Base-by-base conservation (phyloP, 805 yeast genomes). In the Lipomyces starkeyi region DNA sequence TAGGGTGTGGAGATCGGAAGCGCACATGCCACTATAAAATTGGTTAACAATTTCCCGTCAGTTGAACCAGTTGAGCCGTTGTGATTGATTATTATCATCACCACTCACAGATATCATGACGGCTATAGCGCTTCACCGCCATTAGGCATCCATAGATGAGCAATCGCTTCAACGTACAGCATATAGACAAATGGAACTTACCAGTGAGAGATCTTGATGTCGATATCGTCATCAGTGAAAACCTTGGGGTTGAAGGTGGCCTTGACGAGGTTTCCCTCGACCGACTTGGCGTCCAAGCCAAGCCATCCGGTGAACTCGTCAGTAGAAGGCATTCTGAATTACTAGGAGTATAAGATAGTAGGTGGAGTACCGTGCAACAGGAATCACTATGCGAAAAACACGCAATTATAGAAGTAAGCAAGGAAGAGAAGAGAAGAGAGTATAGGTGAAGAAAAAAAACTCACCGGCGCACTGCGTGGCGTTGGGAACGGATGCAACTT, bases 1-100 rank as follows among this genome's bases (percentile, higher is more conserved):
- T 55, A 81, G 80, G 35, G 84, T 79, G 74, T 87, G 90, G 65
- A 83, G 79, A 73, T 87, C 91, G 32, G 86, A 81, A 47, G 88
- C 89, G 77, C 91, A 87, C n/a, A 88, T 78, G 2, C 81, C 81
- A 59, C 75, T 69, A 11, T 17, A 49, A n/a, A 35, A 27, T 27
- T 8, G 20, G 62, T 61, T 20, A 67, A 63, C 58, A 58, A 54
- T 34, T 52, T 54, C 29, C 11, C 11, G 11, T 17, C 20, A 17
- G n/a, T n/a, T 17, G 22, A n/a, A 43, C 7, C 8, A 54, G 17
- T 54, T 20, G 35, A 29, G 7, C 22, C 49, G 40, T 37, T 37
- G 2, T 11, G 2, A 37, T 13, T 35, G 40, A 37, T 3, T 8
- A 43, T 9, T 8, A 43, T 9, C 17, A 37, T 17, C 13, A 37